Base-by-base conservation (phyloP, 2,329 filamentous ascomycete genomes). In the Chaetomium globosum region DNA sequence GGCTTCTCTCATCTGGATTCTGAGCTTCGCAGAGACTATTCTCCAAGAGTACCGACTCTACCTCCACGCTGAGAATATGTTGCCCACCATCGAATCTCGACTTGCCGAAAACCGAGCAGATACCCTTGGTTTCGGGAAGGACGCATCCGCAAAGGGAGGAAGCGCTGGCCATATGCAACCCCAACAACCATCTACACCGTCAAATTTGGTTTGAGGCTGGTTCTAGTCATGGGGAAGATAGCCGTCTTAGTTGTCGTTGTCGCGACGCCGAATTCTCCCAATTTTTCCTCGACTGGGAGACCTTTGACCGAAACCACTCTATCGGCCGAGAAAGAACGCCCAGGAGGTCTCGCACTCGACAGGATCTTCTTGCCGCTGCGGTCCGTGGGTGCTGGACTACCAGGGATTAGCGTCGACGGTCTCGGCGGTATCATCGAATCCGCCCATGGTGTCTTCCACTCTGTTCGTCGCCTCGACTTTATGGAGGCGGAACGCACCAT, bases 401-500 rank as follows among this genome's bases (percentile, higher is more conserved):
- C 68, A 4, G 69, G 69, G 16, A 49, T 71, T 26, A 65, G 59
- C 21, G 61, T 71, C 33, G 68, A 71, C 26, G 68, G 69, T 4
- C 30, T 71, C 9, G 69, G 66, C 33, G 68, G 69, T 4, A 21
- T 70, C 21, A 60, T 66, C 54, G 68, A 71, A 55, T 68, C 67
- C 1, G 66, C 67, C 9, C 69, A 71, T 49, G 64, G 59, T 36
- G 39, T 71, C 46, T 69, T 71, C 60, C 68, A 68, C 63, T 70
- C 69, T 19, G 67, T 57, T 8, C 61, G 64, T 30, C 65, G 63
- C 1, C 58, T 69, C 36, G 67, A 71, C 49, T 70, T 70, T 9
- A 69, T 69, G 61, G 64, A 69, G 31, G 64, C 68, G 0, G 63
- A 71, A 39, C 65, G 69, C 5, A 57, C 61, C 3, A 59, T 71